phyloP scores from a whole-genome alignment of 768 basidiomycete species.

The Termitomyces sp. region DNA sequence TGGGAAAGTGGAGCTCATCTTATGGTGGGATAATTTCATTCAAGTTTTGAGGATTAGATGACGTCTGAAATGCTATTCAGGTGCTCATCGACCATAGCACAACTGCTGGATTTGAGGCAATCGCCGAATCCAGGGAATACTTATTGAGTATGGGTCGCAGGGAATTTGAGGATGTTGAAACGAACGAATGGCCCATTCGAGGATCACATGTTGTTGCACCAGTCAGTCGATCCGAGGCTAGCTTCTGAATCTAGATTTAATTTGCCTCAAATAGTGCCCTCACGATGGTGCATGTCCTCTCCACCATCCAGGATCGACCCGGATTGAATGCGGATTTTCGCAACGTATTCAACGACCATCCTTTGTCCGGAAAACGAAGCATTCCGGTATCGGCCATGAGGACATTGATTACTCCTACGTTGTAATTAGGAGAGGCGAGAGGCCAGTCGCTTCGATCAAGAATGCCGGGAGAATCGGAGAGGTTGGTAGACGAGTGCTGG shows the following conservation, averaged over 20 bases:
- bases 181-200: constrained; percentile 28
- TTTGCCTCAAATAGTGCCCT: constrained; percentile 60
- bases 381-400: constrained; percentile 80
- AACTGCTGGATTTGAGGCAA: constrained; percentile 66
- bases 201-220: constrained; percentile 89
- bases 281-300: constrained; percentile 88
- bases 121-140: constrained; percentile 76
- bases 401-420: constrained; percentile 89
- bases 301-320: constrained; percentile 45
- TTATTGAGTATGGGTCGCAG: constrained; percentile 61
- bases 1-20: constrained; percentile 90
- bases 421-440: constrained; percentile 73
- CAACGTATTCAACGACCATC: constrained; percentile 85
- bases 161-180: constrained; percentile 48
- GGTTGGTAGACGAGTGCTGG: constrained; percentile 43
- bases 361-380: constrained; percentile 86
- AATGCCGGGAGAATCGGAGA: constrained; percentile 50
- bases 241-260: constrained; percentile 4
- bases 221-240: constrained; percentile 38
- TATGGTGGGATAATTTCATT: constrained; percentile 47
- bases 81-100: constrained; percentile 85
- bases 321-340: constrained; percentile 74
- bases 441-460: constrained; percentile 44
- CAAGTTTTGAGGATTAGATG: neutral
- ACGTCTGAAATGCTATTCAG: constrained; percentile 30